phyloP scores from a whole-genome alignment of 345 rosid genomes.

The Conringia planisiliqua region DNA sequence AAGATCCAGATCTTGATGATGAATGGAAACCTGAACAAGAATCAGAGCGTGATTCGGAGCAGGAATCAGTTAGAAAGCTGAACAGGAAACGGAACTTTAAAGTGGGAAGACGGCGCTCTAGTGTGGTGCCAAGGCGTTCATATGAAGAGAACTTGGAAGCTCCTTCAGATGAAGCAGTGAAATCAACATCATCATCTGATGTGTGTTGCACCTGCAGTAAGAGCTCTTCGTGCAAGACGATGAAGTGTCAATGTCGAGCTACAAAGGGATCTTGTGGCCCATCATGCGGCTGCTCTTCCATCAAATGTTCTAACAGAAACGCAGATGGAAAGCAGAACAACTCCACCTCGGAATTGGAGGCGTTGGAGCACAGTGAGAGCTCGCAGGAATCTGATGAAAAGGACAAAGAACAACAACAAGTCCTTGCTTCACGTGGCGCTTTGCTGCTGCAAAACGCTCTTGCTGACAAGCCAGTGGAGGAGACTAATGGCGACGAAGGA shows the following conservation, averaged over 20 bases:
- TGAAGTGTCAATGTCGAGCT: slow-evolving; percentile 75
- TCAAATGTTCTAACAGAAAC: slow-evolving; percentile 66
- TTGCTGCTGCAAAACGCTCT: slow-evolving; percentile 76
- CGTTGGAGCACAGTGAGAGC: slow-evolving; percentile 9
- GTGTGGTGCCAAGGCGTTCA: slow-evolving; percentile 28
- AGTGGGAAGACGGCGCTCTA: slow-evolving; percentile 36
- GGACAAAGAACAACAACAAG: slow-evolving; percentile 13
- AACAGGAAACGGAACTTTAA: slow-evolving; percentile 42
- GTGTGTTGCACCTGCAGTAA: slow-evolving; percentile 69
- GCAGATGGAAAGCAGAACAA: slow-evolving; percentile 9
- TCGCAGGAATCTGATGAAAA: slow-evolving; percentile 39
- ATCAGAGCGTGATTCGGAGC: slow-evolving; percentile 33
- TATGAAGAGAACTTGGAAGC: slow-evolving; percentile 29
- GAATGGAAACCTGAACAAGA: slow-evolving; percentile 54
- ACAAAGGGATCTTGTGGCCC: slow-evolving; percentile 59
- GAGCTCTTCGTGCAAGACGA: slow-evolving; percentile 67
- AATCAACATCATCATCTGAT: slow-evolving; percentile 22
- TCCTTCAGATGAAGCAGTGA: slow-evolving; percentile 35
- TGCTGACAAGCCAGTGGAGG: slow-evolving; percentile 41
- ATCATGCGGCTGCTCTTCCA: slow-evolving; percentile 61
- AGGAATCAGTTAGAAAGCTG: slow-evolving; percentile 34
- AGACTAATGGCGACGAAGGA: slow-evolving; percentile 38
- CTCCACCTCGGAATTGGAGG: slow-evolving; percentile 24
- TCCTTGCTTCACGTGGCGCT: slow-evolving; percentile 79
- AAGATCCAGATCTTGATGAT: slow-evolving; percentile 44